These are phyloP conservation scores for Solanum corneliomulleri DNA, from an alignment of 257 asterid genomes.

Conservation along the genomic window DNA sequence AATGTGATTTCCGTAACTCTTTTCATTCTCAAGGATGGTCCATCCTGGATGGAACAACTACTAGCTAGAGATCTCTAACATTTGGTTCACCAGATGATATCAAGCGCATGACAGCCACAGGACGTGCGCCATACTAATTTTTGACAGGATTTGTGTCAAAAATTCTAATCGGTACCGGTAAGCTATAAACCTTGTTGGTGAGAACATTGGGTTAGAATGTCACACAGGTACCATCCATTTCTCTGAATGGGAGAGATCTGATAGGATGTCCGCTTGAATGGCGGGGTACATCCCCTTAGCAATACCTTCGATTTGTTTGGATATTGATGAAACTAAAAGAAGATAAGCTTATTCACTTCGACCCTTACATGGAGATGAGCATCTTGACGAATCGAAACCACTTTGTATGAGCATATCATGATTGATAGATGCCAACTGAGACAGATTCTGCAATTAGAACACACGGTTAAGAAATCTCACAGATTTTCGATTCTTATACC, in stretches of 20 bases:
- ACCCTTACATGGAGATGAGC: slow-evolving; percentile 50
- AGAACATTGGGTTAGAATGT: not conserved
- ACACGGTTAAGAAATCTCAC: not conserved
- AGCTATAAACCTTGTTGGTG: not conserved
- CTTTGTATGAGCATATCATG: slow-evolving; percentile 79
- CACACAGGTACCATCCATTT: not conserved
- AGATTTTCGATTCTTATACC: not conserved
- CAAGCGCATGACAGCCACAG: not conserved
- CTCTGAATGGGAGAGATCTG: not conserved
- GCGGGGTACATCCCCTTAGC: not conserved
- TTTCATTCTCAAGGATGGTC: not conserved
- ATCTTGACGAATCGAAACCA: slow-evolving; percentile 49
- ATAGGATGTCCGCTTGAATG: not conserved
- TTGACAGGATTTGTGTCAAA: not conserved
- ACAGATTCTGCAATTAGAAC: slow-evolving; percentile 52
- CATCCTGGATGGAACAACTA: not conserved
- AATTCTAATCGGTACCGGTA: not conserved
- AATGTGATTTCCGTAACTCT: not conserved
- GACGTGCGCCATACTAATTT: not conserved
- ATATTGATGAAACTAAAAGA: not conserved
- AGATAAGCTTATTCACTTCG: slow-evolving; percentile 5
- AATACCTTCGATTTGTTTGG: not conserved
- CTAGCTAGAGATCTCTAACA: not conserved
- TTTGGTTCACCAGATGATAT: not conserved
- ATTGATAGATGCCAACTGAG: slow-evolving; percentile 86